These are phyloP conservation scores for Panaeolus cyanescens DNA, from an alignment of 768 basidiomycete genomes.

Conservation along the genomic window DNA sequence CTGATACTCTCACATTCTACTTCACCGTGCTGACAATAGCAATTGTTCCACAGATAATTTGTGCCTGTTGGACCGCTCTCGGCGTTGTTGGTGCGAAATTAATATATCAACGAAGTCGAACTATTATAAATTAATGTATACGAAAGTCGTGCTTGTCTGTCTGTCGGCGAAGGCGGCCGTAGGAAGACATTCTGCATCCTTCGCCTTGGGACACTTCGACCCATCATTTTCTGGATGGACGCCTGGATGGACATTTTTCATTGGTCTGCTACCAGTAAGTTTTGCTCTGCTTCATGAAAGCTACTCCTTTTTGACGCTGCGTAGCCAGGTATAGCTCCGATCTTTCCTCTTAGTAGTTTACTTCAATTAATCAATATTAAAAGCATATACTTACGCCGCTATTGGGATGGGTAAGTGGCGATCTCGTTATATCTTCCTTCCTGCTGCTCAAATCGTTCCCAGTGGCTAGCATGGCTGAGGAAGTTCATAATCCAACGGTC, in stretches of 20 bases:
- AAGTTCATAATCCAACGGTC: conserved; percentile 57
- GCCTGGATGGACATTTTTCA: conserved; percentile 70
- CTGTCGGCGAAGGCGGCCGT: conserved; percentile 58
- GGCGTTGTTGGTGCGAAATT: conserved; percentile 48
- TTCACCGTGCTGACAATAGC: too few relatives aligned
- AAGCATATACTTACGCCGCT: conserved; percentile 56
- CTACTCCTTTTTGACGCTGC: conserved; percentile 1
- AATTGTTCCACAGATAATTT: conserved; percentile 57
- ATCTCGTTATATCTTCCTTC: background rate
- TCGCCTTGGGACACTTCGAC: conserved; percentile 61
- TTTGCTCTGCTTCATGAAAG: background rate
- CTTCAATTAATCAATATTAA: background rate
- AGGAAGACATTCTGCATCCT: conserved; percentile 55
- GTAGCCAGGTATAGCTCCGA: conserved; percentile 32
- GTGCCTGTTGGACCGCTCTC: conserved; percentile 63
- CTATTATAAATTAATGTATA: conserved; percentile 4
- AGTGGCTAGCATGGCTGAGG: conserved; percentile 71
- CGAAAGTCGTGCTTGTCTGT: conserved; percentile 60
- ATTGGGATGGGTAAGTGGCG: conserved; percentile 58
- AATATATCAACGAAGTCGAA: background rate
- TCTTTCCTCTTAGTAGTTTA: background rate
- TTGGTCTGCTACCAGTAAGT: conserved; percentile 59
- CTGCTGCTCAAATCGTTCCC: conserved; percentile 3
- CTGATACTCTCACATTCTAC: background rate
- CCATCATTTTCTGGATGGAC: conserved; percentile 68